These are phyloP conservation scores for Grigorovia yakushimaensis DNA, from an alignment of 805 yeast genomes.

Conservation along the genomic window DNA sequence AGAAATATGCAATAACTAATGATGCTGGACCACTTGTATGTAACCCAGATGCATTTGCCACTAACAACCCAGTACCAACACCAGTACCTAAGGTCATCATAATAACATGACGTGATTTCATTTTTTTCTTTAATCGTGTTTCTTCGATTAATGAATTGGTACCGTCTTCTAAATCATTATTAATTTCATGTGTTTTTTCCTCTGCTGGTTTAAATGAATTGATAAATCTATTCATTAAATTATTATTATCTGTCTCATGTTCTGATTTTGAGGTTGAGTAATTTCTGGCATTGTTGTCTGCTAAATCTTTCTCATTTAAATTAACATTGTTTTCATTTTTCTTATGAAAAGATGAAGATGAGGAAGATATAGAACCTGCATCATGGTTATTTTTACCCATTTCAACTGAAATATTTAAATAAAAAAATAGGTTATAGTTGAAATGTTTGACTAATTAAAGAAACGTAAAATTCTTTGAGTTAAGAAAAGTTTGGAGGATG, in stretches of 20 bases:
- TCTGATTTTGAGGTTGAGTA: not conserved
- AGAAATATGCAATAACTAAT: conserved; percentile 42
- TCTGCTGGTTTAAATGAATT: conserved; percentile 21
- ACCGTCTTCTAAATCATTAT: conserved; percentile 14
- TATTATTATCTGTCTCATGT: not conserved
- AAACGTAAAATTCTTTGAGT: too few relatives aligned
- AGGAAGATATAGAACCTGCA: conserved; percentile 1
- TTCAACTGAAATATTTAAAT: too few relatives aligned
- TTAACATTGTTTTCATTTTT: not conserved
- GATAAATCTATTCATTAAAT: conserved; percentile 7
- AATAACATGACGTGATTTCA: conserved; percentile 42
- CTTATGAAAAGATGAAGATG: not conserved
- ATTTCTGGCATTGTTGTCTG: not conserved
- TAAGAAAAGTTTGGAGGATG: too few relatives aligned
- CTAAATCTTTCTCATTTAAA: not conserved
- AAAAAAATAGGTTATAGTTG: too few relatives aligned
- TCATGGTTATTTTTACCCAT: not conserved
- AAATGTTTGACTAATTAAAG: too few relatives aligned
- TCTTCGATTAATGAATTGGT: conserved; percentile 9
- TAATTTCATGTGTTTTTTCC: conserved; percentile 1
- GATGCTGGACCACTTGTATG: conserved; percentile 37
- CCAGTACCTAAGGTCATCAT: conserved; percentile 80
- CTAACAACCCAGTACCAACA: conserved; percentile 64
- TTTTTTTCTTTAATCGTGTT: conserved; percentile 11
- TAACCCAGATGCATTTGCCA: conserved; percentile 45